These are phyloP conservation scores for Termitomyces sp. DNA, from an alignment of 768 basidiomycete genomes.

Conservation along the genomic window DNA sequence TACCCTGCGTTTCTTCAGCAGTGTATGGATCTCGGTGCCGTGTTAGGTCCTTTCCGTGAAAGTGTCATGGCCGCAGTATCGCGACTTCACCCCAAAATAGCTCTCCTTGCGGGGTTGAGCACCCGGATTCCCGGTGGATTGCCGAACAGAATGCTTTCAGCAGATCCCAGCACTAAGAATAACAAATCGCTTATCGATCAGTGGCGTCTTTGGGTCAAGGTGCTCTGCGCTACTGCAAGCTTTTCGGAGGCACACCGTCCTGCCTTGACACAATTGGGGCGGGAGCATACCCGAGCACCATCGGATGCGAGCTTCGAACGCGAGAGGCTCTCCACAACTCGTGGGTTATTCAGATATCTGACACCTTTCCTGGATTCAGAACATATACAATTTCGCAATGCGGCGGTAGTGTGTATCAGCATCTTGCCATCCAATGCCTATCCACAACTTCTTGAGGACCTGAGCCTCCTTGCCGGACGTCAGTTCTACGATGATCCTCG, in stretches of 20 bases:
- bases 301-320: slow-evolving; percentile 75
- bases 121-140: slow-evolving; percentile 43
- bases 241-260: slow-evolving; percentile 56
- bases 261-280: slow-evolving; percentile 44
- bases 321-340: slow-evolving; percentile 76
- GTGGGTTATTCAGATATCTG: slow-evolving; percentile 78
- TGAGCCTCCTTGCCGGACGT: slow-evolving; percentile 71
- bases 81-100: slow-evolving; percentile 67
- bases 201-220: slow-evolving; percentile 81
- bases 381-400: slow-evolving; percentile 75
- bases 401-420: slow-evolving; percentile 85
- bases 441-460: slow-evolving; percentile 76
- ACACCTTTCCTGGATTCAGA: slow-evolving; percentile 88
- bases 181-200: slow-evolving; percentile 60
- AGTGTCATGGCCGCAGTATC: slow-evolving; percentile 61
- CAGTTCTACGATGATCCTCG: slow-evolving; percentile 79
- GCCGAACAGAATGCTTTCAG: slow-evolving; percentile 30
- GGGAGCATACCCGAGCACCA: slow-evolving; percentile 64
- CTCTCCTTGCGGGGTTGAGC: slow-evolving; percentile 69
- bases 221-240: slow-evolving; percentile 77
- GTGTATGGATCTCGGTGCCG: slow-evolving; percentile 42
- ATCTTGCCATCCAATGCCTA: slow-evolving; percentile 76
- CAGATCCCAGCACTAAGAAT: slow-evolving; percentile 53
- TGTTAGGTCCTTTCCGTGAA: slow-evolving; percentile 52
- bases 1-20: slow-evolving; percentile 60